phyloP scores from a whole-genome alignment of 371 early-diverging fungal species.

The Mycotypha africana region DNA sequence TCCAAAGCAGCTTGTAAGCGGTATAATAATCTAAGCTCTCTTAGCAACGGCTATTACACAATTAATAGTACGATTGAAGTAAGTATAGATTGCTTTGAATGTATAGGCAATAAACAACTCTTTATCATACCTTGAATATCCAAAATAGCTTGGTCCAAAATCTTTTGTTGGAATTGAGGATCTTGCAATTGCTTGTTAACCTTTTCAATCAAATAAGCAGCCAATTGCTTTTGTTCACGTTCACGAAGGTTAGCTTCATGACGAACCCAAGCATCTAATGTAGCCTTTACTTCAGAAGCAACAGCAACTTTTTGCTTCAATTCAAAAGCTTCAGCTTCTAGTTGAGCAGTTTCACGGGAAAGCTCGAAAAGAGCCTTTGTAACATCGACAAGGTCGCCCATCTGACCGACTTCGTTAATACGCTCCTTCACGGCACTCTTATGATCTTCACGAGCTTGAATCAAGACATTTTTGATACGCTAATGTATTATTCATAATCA shows the following conservation, averaged over 20 bases:
- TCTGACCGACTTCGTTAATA: conserved; percentile 84
- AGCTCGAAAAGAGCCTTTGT: conserved; percentile 91
- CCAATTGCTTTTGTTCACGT: conserved; percentile 87
- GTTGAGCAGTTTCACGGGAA: conserved; percentile 89
- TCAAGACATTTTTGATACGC: conserved; percentile 76
- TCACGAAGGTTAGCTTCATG: conserved; percentile 92
- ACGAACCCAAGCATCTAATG: conserved; percentile 95
- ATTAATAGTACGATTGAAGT: no score
- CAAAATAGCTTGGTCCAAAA: conserved; percentile 50
- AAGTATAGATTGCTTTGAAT: no score
- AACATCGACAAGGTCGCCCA: conserved; percentile 89
- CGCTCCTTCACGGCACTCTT: conserved; percentile 84
- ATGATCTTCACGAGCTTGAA: conserved; percentile 88
- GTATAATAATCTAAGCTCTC: background rate
- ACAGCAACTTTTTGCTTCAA: conserved; percentile 89
- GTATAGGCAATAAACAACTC: background rate
- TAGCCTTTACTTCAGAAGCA: conserved; percentile 79
- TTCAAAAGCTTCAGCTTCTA: conserved; percentile 91
- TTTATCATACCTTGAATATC: conserved; percentile 55
- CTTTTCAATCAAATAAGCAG: conserved; percentile 80
- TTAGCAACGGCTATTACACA: background rate
- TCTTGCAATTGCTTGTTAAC: conserved; percentile 77
- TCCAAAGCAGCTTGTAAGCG: no score
- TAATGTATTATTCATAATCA: conserved; percentile 8
- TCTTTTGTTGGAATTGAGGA: conserved; percentile 67